Evolutionary conservation across 495 filamentous ascomycete genomes (phyloP).

Genomic region (Durotheca rogersii): DNA sequence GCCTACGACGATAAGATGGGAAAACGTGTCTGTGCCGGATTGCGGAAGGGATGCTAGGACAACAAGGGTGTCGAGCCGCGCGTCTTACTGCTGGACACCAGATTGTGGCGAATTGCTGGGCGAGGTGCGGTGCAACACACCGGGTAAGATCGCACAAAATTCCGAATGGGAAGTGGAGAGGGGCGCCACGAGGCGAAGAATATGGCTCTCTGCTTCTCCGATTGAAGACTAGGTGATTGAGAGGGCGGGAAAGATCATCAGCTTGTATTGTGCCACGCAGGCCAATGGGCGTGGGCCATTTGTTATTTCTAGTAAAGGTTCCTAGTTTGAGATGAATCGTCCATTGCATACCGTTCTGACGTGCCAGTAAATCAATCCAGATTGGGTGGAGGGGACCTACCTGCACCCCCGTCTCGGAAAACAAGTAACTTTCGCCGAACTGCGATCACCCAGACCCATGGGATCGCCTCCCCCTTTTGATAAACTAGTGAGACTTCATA

Average conservation of each 20-base stretch:
- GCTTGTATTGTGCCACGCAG: constrained; percentile 17
- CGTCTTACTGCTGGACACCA: background rate
- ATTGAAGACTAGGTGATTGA: constrained; percentile 8
- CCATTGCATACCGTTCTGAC: constrained; percentile 4
- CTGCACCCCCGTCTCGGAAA: too few species aligned
- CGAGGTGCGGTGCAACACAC: background rate
- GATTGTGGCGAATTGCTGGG: constrained; percentile 5
- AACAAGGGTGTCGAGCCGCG: too few species aligned
- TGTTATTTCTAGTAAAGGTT: constrained; percentile 13
- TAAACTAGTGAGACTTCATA: too few species aligned
- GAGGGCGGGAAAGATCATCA: constrained; percentile 12
- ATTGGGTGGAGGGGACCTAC: too few species aligned
- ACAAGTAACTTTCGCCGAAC: too few species aligned
- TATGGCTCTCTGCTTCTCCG: constrained; percentile 13
- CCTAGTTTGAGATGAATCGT: constrained; percentile 4
- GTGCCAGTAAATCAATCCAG: too few species aligned
- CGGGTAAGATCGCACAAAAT: constrained; percentile 3
- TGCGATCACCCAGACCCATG: too few species aligned
- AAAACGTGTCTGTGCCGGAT: constrained; percentile 10
- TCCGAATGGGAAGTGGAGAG: constrained; percentile 17
- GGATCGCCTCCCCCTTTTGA: too few species aligned
- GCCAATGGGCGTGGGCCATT: constrained; percentile 8
- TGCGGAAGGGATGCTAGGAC: constrained; percentile 8
- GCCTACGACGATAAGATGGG: constrained; percentile 21
- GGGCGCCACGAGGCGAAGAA: background rate